phyloP scores from a whole-genome alignment of 2,329 filamentous ascomycete genomes.

The Aspergillus sp. region DNA sequence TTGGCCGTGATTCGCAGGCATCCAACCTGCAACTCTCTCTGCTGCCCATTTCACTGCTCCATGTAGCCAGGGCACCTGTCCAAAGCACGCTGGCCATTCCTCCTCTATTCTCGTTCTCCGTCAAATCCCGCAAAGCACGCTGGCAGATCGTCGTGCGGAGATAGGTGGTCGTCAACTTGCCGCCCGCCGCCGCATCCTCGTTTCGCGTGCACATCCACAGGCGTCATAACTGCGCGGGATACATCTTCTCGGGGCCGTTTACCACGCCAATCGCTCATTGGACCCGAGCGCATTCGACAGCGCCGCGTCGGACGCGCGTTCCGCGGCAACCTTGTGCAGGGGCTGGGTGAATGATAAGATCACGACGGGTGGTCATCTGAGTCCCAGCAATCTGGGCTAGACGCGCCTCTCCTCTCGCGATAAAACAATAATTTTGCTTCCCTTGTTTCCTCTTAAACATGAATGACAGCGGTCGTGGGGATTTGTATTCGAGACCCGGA shows the following conservation, averaged over 20 bases:
- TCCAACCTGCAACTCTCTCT: background rate
- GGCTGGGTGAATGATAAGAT: background rate
- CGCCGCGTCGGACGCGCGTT: background rate
- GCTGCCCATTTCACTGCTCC: slow-evolving; percentile 1
- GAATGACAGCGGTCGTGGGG: background rate
- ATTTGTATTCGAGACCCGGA: background rate
- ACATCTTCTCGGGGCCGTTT: background rate
- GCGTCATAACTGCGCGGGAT: background rate
- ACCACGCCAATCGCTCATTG: background rate
- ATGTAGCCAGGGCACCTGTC: too few relatives aligned
- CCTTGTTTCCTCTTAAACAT: background rate
- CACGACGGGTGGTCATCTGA: background rate
- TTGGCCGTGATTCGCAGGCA: slow-evolving; percentile 2
- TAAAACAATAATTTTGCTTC: background rate
- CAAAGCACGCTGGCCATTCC: background rate
- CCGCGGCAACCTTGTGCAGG: background rate
- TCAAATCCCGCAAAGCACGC: slow-evolving; percentile 1
- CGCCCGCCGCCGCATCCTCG: slow-evolving; percentile 2
- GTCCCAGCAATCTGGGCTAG: too few relatives aligned
- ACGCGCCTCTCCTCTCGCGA: too few relatives aligned
- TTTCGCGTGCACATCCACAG: slow-evolving; percentile 5
- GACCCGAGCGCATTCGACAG: background rate
- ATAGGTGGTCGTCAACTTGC: slow-evolving; percentile 1
- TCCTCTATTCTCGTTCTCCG: slow-evolving; percentile 1
- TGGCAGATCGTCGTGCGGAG: slow-evolving; percentile 6